Base-by-base conservation (phyloP, 139 green algal species). In the Chlorella vulgaris region DNA sequence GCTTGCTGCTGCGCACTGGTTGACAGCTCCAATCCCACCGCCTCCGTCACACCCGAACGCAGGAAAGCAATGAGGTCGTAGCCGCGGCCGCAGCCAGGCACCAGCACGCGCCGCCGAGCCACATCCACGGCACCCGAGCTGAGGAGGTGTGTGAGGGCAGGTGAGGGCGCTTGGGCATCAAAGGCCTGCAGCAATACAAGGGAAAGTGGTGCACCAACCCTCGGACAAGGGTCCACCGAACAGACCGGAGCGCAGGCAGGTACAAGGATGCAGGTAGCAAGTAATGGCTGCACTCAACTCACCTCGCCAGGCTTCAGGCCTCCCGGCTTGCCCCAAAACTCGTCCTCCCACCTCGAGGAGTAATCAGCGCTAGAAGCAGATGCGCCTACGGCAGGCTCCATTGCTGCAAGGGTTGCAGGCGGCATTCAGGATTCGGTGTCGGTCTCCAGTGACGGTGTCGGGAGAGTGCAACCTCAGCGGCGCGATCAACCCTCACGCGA, bases 11-110 rank as follows among this genome's bases (percentile, higher is more conserved):
- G 35, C 21, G 89, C 89, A 1, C 43, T 75, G 0, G 76, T 42
- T 0, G 82, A 69, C 10, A 92, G 51, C 38, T 93, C 89, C 75
- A 92, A 55, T 0, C 87, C 89, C 28, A 84, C 81, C 0, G 81
- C 87, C 15, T 66, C 2, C 10, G 62, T 47, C 2, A 84, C 88
- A 2, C 89, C 87, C 10, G 70, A 63, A 33, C 51, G 55, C 5
- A 55, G 66, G 73, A 92, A 87, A 28, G 67, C 74, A 2, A 88
- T 28, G 4, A 91, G 50, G 35, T 93, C 90, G 36, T 93, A 93
- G 7, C 90, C 90, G 22, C 90, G 66, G 24, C 90, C 88, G 65
- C 85, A 91, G 28, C 85, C 85, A 7, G 88, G 89, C 7, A 93
- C 60, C 0, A 93, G 53, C 1, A 83, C 80, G 2, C 71, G 51